These are phyloP conservation scores for Gossypium stocksii DNA, from an alignment of 345 rosid genomes.

Conservation along the genomic window DNA sequence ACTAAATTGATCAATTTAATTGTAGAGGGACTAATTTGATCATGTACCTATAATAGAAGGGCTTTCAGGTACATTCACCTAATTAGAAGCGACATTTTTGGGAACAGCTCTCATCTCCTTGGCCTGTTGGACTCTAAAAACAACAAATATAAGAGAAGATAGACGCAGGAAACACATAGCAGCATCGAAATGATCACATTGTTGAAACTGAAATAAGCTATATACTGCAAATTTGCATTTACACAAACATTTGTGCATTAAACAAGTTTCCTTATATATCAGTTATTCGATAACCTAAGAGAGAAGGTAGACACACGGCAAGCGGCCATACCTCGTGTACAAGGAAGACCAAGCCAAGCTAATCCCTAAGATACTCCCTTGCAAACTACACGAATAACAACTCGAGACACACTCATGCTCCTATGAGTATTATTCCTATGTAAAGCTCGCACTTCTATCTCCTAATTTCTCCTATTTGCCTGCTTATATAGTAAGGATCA, in stretches of 20 bases:
- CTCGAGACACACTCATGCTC: neutral
- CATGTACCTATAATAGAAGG: too few species aligned
- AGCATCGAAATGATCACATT: neutral
- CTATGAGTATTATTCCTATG: neutral
- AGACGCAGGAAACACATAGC: neutral
- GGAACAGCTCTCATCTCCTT: neutral
- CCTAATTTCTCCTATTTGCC: neutral
- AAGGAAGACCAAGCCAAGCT: conserved; percentile 1
- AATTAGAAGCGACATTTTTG: neutral
- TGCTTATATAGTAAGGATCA: neutral
- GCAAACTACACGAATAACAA: neutral
- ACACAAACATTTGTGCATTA: neutral
- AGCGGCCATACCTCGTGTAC: neutral
- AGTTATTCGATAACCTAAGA: neutral
- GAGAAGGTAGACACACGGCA: neutral
- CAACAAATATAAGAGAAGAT: neutral
- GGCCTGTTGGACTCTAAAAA: neutral
- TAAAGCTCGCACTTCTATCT: neutral
- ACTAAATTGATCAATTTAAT: too few species aligned
- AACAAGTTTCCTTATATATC: neutral
- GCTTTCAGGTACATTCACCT: too few species aligned
- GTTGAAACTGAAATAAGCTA: neutral
- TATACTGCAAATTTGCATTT: neutral
- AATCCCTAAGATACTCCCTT: neutral
- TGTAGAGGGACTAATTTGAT: too few species aligned